A percentile compares a stretch with the other conserved stretches of the same genome.
These are phyloP conservation scores for Casuarina equisetifolia DNA, from an alignment of 306 rosid species.

Conservation along the genomic window DNA sequence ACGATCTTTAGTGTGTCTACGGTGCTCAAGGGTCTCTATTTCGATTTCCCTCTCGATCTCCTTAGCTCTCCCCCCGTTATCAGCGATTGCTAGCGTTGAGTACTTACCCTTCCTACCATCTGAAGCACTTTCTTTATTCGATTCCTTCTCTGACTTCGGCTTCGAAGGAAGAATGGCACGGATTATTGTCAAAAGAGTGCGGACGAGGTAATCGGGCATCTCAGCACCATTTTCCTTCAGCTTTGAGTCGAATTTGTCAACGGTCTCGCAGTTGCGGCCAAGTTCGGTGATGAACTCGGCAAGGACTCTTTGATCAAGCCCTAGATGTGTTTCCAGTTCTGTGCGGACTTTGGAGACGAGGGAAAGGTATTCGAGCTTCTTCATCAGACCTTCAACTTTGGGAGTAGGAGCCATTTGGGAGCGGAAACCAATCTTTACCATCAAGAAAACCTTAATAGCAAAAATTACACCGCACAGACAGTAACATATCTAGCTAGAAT, in stretches of 20 bases:
- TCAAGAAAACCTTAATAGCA: too few species aligned
- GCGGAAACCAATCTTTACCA: too few species aligned
- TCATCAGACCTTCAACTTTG: constrained; percentile 45
- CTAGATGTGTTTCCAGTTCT: constrained; percentile 73
- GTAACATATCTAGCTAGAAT: too few species aligned
- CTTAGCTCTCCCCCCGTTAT: constrained; percentile 56
- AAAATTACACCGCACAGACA: too few species aligned
- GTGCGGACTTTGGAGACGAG: constrained; percentile 78
- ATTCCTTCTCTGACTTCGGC: constrained; percentile 35
- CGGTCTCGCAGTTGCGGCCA: constrained; percentile 57
- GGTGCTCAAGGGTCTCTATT: constrained; percentile 41
- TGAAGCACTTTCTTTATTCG: constrained; percentile 35
- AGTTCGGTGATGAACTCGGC: constrained; percentile 77
- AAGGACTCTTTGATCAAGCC: constrained; percentile 63
- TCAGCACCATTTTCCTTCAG: constrained; percentile 72
- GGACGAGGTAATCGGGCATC: constrained; percentile 74
- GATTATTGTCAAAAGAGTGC: constrained; percentile 53
- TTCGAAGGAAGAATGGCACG: constrained; percentile 80
- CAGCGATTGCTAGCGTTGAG: constrained; percentile 56
- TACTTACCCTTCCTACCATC: constrained; percentile 50
- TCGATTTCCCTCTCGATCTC: constrained; percentile 68
- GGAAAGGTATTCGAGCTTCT: constrained; percentile 72
- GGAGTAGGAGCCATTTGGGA: constrained; percentile 38
- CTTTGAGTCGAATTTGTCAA: constrained; percentile 55
- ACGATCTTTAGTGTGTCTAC: constrained; percentile 31